Evolutionary conservation across 441 rosid genomes (phyloP).

Genomic region (Pelargonium fulgidum): DNA sequence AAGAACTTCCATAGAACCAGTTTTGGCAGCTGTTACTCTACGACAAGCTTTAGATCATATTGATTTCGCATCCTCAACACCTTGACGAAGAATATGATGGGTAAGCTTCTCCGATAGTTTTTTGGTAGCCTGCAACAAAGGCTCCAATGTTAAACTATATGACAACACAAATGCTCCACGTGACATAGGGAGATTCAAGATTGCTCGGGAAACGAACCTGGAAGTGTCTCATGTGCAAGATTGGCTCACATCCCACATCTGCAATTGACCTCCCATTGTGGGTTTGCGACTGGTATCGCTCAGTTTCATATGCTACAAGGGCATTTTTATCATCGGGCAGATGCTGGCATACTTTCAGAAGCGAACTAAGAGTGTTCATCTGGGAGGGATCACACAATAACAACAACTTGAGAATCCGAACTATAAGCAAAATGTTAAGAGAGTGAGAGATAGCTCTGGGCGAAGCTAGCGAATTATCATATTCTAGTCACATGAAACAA

Average conservation of each 20-base stretch:
- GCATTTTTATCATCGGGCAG: conserved; percentile 50
- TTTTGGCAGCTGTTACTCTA: neutral
- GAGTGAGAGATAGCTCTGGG: too few species aligned
- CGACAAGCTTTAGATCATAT: neutral
- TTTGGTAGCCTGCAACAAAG: conserved; percentile 43
- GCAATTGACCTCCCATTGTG: conserved; percentile 75
- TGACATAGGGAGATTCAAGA: too few species aligned
- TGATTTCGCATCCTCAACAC: conserved; percentile 13
- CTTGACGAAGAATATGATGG: conserved; percentile 32
- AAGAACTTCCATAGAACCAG: too few species aligned
- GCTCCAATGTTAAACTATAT: conserved; percentile 8
- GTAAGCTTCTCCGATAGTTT: conserved; percentile 55
- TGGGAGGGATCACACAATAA: conserved; percentile 31
- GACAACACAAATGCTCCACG: neutral
- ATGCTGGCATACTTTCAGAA: conserved; percentile 59
- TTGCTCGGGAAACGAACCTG: conserved; percentile 40
- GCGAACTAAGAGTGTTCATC: conserved; percentile 88
- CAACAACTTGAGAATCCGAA: conserved; percentile 14
- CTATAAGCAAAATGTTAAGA: neutral
- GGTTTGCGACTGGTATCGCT: conserved; percentile 50
- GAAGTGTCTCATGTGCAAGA: conserved; percentile 94
- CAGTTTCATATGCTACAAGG: conserved; percentile 54
- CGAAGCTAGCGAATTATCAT: too few species aligned
- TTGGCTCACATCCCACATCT: conserved; percentile 90
- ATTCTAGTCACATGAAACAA: too few species aligned